Percentiles rank a stretch among this genome's conserved stretches.
Conservation (phyloP, 257 asterid genomes). For the Rauvolfia tetraphylla region DNA sequence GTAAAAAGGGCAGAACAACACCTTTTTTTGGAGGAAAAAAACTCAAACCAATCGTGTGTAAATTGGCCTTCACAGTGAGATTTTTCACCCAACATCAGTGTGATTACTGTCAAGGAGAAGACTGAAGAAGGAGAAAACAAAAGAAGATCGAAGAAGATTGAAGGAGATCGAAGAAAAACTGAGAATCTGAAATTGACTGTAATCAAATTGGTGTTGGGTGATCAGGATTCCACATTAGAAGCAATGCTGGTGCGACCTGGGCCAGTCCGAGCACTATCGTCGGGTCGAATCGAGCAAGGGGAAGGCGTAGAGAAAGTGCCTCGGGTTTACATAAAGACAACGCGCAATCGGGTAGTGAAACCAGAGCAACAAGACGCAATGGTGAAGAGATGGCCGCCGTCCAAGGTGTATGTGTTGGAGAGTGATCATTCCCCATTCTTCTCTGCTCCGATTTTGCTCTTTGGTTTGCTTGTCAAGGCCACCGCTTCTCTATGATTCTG, state of each 20-base stretch:
- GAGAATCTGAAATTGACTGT: too few species aligned
- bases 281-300: constrained; percentile 31
- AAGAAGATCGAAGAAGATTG: too few species aligned
- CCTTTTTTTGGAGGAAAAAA: too few species aligned
- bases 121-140: too few species aligned
- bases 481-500: constrained; percentile 28
- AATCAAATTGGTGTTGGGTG: too few species aligned
- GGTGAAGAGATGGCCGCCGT: constrained; percentile 74
- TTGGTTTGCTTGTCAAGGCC: constrained; percentile 59
- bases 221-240: constrained; percentile 62
- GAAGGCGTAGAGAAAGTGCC: constrained; percentile 39
- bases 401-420: constrained; percentile 51
- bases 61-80: too few species aligned
- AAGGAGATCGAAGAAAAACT: too few species aligned
- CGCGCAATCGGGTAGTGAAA: constrained; percentile 42
- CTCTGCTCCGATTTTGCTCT: constrained; percentile 62
- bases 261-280: constrained; percentile 54
- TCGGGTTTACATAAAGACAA: constrained; percentile 55
- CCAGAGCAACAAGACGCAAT: constrained; percentile 67
- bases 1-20: too few species aligned
- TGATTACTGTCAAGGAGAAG: too few species aligned
- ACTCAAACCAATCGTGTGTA: too few species aligned
- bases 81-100: too few species aligned
- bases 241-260: constrained; percentile 69
- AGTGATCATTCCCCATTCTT: constrained; percentile 88